Evolutionary conservation across 1,284 basidiomycete genomes (phyloP), one percentile per base, ranked within the genome.

Genomic region (Cryptococcus sp.): DNA sequence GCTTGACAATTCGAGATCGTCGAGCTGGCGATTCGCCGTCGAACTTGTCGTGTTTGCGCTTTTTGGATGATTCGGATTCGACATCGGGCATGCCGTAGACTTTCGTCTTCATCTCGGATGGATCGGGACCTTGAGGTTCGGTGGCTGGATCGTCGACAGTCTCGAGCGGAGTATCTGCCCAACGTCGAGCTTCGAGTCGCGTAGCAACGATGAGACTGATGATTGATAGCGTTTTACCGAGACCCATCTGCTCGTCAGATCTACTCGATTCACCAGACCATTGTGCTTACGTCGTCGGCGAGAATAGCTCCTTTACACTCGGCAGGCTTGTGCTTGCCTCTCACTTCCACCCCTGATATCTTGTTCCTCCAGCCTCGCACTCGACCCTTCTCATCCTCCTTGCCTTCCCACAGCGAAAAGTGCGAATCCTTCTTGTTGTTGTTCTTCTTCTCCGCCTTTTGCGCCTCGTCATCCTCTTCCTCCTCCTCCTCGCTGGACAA

Each of bases 221-320:
- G 33, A 97, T 85, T 25, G 92, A 90, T 47, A 98, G 91, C 0
- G 95, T 98, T 75, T 98, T 98, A 24, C 95, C 95, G 12, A 99
- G 80, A 60, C 95, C 95, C 93, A 97, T 94, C 87, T 92, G 36
- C 42, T 48, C 33, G 53, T 68, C 51, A 65, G 61, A 24, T 24
- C 25, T 42, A 41, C 44, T 49, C 12, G n/a, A 28, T 31, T 18
- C 46, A 18, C 26, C 40, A 31, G n/a, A n/a, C n/a, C n/a, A n/a
- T n/a, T n/a, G n/a, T n/a, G 79, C 86, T 64, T 74, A 91, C 89
- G 77, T 93, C 90, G 72, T 94, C 90, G 14, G 90, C 90, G 31
- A 99, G 77, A 58, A 99, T 92, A 1, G 92, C 82, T 23, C 94
- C 90, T 70, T 89, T 90, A 37, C 85, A 79, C 64, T 97, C 82